Percentiles rank a stretch among this genome's conserved stretches.
phyloP scores from a whole-genome alignment of 352 stramenopile genomes.

The Phytophthora tubulina region DNA sequence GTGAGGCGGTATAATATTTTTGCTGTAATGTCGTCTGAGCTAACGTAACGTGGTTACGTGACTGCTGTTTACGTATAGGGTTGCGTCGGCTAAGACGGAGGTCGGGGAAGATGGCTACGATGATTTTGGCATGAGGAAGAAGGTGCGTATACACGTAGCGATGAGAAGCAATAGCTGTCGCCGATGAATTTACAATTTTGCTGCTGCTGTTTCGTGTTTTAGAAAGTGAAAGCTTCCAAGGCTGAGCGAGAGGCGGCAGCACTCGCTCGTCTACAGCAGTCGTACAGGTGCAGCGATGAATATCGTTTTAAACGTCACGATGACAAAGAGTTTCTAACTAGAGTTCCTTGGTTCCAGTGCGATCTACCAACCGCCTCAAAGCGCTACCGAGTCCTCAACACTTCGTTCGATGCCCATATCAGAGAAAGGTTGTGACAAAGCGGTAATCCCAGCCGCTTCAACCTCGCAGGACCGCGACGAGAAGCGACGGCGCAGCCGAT shows the following conservation, averaged over 20 bases:
- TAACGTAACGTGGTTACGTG: conserved; percentile 10
- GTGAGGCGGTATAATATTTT: conserved; percentile 36
- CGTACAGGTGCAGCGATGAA: conserved; percentile 63
- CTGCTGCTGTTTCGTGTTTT: conserved; percentile 7
- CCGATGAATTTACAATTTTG: neutral
- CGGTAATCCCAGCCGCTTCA: neutral
- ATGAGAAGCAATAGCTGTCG: neutral
- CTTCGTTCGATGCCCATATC: conserved; percentile 2
- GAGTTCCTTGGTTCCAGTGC: conserved; percentile 38
- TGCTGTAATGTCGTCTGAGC: neutral
- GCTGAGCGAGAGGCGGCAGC: conserved; percentile 84
- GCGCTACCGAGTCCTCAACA: conserved; percentile 14
- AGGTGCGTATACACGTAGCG: conserved; percentile 41
- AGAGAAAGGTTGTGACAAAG: conserved; percentile 17
- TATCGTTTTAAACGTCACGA: conserved; percentile 2
- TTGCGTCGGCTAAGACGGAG: conserved; percentile 79
- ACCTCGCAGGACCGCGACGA: conserved; percentile 6
- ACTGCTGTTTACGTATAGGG: conserved; percentile 35
- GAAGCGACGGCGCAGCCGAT: conserved; percentile 37
- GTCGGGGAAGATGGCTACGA: conserved; percentile 89
- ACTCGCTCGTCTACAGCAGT: conserved; percentile 80
- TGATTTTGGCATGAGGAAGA: conserved; percentile 89
- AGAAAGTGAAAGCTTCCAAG: conserved; percentile 78
- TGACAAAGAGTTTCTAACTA: conserved; percentile 4
- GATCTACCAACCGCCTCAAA: conserved; percentile 55